phyloP scores from a whole-genome alignment of 257 asterid genomes.

The Salvia hispanica region DNA sequence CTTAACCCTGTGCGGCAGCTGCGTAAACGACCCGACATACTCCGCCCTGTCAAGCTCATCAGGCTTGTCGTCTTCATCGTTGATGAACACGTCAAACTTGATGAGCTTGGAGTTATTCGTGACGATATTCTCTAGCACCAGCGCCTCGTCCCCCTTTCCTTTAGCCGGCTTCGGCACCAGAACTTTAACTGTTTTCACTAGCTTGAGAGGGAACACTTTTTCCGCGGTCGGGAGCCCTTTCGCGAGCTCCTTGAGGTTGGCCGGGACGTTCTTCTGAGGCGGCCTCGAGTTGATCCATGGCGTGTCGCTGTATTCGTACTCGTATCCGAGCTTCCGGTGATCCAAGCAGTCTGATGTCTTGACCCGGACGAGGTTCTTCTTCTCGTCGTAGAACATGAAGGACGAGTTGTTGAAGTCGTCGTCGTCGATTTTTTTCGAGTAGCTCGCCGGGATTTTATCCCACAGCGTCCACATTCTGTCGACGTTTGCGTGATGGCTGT shows the following conservation, averaged over 20 bases:
- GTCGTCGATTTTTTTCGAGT: constrained; percentile 21
- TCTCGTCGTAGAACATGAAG: constrained; percentile 28
- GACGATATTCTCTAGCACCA: constrained; percentile 31
- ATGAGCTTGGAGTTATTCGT: background rate
- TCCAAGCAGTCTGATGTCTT: constrained; percentile 32
- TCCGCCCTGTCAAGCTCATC: background rate
- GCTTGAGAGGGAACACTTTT: background rate
- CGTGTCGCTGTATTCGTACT: constrained; percentile 30
- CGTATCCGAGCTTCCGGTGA: constrained; percentile 33
- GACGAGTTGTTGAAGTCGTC: constrained; percentile 41
- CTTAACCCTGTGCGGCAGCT: background rate
- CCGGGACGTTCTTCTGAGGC: background rate
- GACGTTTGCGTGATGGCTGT: too few relatives aligned
- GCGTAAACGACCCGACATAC: background rate
- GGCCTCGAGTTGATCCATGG: constrained; percentile 43
- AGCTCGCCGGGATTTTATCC: constrained; percentile 7
- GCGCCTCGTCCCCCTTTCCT: constrained; percentile 35
- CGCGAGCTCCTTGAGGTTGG: background rate
- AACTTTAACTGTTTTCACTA: background rate
- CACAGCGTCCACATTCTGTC: constrained; percentile 17
- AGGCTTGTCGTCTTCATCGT: constrained; percentile 48
- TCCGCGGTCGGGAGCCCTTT: background rate
- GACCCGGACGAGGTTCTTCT: constrained; percentile 42
- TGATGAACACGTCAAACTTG: constrained; percentile 40
- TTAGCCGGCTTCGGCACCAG: constrained; percentile 29